Conservation (phyloP, 2,329 filamentous ascomycete genomes). For the Arthrobotrys entomopaga region DNA sequence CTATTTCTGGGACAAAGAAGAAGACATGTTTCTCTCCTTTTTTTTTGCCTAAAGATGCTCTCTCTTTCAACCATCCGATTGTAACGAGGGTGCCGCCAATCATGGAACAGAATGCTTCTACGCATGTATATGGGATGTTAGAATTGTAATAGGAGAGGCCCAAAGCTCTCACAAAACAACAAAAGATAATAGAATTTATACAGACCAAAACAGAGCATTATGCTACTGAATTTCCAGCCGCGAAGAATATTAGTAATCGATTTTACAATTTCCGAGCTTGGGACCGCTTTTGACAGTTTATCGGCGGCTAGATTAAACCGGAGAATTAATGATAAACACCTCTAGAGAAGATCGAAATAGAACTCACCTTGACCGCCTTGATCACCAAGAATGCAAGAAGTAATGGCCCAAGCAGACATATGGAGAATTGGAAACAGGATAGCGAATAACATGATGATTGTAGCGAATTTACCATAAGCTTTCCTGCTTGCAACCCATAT, state of each 20-base stretch:
- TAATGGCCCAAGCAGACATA: slow-evolving; percentile 33
- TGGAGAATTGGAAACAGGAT: slow-evolving; percentile 37
- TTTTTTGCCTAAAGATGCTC: background rate
- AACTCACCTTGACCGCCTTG: slow-evolving; percentile 11
- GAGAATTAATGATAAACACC: background rate
- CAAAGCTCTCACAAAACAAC: too few species aligned
- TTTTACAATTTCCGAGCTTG: background rate
- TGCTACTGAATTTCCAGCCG: slow-evolving; percentile 34
- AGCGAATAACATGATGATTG: slow-evolving; percentile 5
- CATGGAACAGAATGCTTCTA: slow-evolving; percentile 16
- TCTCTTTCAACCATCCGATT: slow-evolving; percentile 10
- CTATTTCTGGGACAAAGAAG: slow-evolving; percentile 12
- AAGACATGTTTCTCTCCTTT: background rate
- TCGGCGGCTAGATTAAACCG: background rate
- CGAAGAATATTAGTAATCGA: background rate
- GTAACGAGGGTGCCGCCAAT: slow-evolving; percentile 24
- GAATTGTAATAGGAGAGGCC: too few species aligned
- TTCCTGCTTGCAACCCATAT: slow-evolving; percentile 6
- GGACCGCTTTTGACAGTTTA: background rate
- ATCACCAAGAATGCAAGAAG: slow-evolving; percentile 13
- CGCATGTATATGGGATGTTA: too few species aligned
- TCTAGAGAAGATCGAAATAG: background rate
- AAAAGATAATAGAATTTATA: background rate
- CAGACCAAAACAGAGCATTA: slow-evolving; percentile 32
- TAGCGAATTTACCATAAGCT: background rate